Evolutionary conservation across 768 basidiomycete species (phyloP).

Genomic region (Pleurotus salmoneostramineus): DNA sequence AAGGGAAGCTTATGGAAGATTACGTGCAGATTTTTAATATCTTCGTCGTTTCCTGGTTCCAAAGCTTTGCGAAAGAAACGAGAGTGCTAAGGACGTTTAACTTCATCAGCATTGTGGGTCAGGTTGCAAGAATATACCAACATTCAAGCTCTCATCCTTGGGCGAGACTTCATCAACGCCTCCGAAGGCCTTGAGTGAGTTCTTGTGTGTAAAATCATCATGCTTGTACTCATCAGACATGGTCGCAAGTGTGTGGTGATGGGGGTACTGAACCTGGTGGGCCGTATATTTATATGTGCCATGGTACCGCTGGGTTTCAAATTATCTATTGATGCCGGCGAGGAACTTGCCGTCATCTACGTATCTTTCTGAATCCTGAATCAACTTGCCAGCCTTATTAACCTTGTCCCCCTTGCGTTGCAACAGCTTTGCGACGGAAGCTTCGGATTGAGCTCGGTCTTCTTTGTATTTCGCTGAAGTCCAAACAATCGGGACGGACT

Average conservation of each 20-base stretch:
- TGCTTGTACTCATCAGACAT: not conserved
- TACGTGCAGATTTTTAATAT: not conserved
- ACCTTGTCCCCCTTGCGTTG: constrained; percentile 1
- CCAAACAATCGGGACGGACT: not conserved
- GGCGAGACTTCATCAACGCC: not conserved
- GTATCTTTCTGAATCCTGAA: not conserved
- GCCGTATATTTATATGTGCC: not conserved
- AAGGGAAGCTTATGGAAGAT: not conserved
- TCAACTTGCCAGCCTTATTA: not conserved
- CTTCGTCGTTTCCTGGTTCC: not conserved
- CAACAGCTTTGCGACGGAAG: not conserved
- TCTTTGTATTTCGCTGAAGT: not conserved
- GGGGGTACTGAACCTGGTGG: no score
- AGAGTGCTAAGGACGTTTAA: not conserved
- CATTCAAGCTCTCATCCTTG: not conserved
- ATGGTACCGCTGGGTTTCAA: no score
- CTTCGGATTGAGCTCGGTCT: not conserved
- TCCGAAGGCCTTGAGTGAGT: not conserved
- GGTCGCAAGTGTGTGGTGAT: not conserved
- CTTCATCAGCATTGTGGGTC: not conserved
- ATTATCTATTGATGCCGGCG: no score
- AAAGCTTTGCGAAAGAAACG: constrained; percentile 7
- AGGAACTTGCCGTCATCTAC: not conserved
- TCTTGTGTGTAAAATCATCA: not conserved
- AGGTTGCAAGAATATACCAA: not conserved